phyloP scores from a whole-genome alignment of 305 asterid genomes.

The Fraxinus ornus region DNA sequence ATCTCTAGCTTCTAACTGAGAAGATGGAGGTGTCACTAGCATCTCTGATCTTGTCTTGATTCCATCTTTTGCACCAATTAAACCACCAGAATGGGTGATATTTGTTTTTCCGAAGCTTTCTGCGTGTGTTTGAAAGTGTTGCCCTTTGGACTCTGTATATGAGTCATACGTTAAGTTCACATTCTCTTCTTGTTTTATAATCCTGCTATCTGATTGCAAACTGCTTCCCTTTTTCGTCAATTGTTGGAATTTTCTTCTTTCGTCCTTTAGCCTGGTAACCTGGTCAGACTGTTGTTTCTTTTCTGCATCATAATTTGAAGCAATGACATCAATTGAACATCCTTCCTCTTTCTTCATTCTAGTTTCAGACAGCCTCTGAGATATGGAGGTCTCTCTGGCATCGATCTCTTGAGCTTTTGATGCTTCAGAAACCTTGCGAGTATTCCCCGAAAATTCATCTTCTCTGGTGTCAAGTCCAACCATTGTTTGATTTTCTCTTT shows the following conservation, averaged over 20 bases:
- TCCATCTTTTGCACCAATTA: slow-evolving; percentile 29
- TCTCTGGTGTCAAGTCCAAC: slow-evolving; percentile 39
- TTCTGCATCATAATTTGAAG: slow-evolving; percentile 33
- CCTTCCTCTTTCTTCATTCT: slow-evolving; percentile 38
- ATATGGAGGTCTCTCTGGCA: slow-evolving; percentile 40
- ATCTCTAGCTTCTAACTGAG: slow-evolving; percentile 31
- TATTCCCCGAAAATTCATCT: slow-evolving; percentile 47
- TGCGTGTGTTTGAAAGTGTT: slow-evolving; percentile 28
- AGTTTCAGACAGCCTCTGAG: slow-evolving; percentile 42
- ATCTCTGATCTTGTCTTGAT: slow-evolving; percentile 31
- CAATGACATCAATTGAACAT: slow-evolving; percentile 29
- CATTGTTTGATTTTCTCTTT: slow-evolving; percentile 34
- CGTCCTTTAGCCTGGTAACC: slow-evolving; percentile 39
- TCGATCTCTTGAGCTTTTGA: slow-evolving; percentile 50
- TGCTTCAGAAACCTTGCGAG: slow-evolving; percentile 36
- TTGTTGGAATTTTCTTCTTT: slow-evolving; percentile 39
- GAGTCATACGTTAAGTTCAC: slow-evolving; percentile 37
- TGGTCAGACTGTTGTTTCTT: slow-evolving; percentile 42
- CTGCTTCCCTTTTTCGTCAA: slow-evolving; percentile 34
- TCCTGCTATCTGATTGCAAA: slow-evolving; percentile 36
- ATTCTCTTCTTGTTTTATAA: slow-evolving; percentile 37
- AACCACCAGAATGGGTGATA: slow-evolving; percentile 30
- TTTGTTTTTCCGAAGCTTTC: slow-evolving; percentile 25
- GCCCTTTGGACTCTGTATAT: slow-evolving; percentile 33
- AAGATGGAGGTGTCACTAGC: slow-evolving; percentile 32